phyloP scores from a whole-genome alignment of 1,284 basidiomycete genomes.

The Cystobasidiaceae sp. region DNA sequence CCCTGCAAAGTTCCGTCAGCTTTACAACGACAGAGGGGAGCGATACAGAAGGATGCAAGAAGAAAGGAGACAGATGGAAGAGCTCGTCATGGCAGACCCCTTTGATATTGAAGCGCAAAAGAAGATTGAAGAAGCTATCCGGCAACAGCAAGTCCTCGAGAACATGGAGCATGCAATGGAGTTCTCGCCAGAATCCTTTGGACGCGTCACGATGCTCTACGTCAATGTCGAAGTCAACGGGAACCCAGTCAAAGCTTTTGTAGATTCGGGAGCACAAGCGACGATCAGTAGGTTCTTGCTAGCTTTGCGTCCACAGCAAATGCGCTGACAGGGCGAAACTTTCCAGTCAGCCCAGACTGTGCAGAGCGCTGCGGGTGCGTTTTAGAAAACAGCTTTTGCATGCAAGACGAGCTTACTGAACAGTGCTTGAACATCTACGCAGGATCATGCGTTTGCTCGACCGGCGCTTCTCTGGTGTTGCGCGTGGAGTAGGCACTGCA shows the following conservation, averaged over 20 bases:
- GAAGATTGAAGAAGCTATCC: slow-evolving; percentile 88
- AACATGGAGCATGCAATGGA: slow-evolving; percentile 84
- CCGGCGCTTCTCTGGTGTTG: slow-evolving; percentile 79
- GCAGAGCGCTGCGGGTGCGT: slow-evolving; percentile 84
- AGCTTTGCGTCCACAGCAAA: background rate
- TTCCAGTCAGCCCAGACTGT: slow-evolving; percentile 82
- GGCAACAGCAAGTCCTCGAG: slow-evolving; percentile 82
- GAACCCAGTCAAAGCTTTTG: slow-evolving; percentile 85
- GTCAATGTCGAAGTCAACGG: slow-evolving; percentile 81
- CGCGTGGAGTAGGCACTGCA: slow-evolving; percentile 91
- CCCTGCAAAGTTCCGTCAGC: slow-evolving; percentile 65
- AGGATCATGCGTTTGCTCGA: slow-evolving; percentile 92
- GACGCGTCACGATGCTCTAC: slow-evolving; percentile 92
- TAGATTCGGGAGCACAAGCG: slow-evolving; percentile 92
- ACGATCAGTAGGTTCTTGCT: slow-evolving; percentile 72
- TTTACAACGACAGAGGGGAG: slow-evolving; percentile 44
- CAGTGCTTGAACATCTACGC: background rate
- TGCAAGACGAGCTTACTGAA: background rate
- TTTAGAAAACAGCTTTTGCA: background rate
- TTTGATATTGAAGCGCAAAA: slow-evolving; percentile 84
- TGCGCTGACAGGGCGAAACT: background rate
- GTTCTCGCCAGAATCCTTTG: slow-evolving; percentile 76
- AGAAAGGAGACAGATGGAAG: slow-evolving; percentile 38
- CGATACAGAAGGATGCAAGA: slow-evolving; percentile 32
- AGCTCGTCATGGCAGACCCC: slow-evolving; percentile 62